Conservation (phyloP, 2,329 filamentous ascomycete species). For the Penicillium sp. region DNA sequence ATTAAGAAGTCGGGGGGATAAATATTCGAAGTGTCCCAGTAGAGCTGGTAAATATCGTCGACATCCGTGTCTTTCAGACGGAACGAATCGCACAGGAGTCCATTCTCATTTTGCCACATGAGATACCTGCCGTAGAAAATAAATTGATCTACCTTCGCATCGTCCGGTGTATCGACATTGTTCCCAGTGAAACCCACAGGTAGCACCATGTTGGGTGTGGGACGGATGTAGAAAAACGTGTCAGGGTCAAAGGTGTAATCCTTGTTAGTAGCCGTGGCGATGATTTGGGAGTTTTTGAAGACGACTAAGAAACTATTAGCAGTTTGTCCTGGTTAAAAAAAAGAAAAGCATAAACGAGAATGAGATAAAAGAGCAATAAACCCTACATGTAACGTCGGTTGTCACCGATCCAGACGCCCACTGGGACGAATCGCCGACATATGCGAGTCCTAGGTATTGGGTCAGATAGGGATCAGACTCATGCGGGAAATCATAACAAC, state of each 20-base stretch:
- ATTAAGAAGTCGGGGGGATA: conserved; percentile 14
- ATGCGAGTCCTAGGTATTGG: conserved; percentile 14
- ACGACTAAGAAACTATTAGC: conserved; percentile 9
- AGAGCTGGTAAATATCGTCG: conserved; percentile 19
- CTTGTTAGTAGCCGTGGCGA: conserved; percentile 16
- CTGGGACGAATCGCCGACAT: conserved; percentile 19
- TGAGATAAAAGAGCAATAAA: neutral
- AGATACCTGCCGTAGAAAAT: conserved; percentile 21
- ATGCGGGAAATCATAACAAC: neutral
- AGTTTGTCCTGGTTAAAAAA: neutral
- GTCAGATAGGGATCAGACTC: neutral
- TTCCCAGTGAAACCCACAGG: conserved; percentile 23
- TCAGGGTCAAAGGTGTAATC: conserved; percentile 14
- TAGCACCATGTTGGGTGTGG: conserved; percentile 12
- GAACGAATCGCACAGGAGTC: conserved; percentile 17
- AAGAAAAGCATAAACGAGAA: neutral
- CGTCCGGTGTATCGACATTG: conserved; percentile 6
- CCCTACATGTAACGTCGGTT: conserved; percentile 21
- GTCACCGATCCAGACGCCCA: conserved; percentile 19
- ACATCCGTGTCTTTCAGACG: conserved; percentile 20
- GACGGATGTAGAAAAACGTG: conserved; percentile 20
- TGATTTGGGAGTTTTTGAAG: conserved; percentile 10
- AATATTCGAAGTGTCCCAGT: conserved; percentile 21
- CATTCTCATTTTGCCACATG: conserved; percentile 18
- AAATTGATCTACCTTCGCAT: conserved; percentile 11